Evolutionary conservation across 2,329 filamentous ascomycete species (phyloP).

Genomic region (Grosmannia penicillata): DNA sequence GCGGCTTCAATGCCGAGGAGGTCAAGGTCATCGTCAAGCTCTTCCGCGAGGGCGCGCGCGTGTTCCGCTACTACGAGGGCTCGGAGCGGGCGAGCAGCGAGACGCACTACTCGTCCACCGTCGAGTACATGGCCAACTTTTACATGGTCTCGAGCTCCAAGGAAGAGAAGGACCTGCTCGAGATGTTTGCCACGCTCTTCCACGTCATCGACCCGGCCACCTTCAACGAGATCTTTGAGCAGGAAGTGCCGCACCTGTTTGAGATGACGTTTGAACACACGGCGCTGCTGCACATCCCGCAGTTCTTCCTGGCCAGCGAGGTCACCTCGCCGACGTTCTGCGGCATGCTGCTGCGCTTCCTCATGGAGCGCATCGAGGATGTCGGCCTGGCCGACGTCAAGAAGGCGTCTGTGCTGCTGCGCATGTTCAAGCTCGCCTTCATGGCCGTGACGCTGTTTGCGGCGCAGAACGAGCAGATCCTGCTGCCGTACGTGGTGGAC

Average conservation of each 20-base stretch:
- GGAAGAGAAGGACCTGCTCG: conserved; percentile 92
- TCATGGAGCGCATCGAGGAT: conserved; percentile 93
- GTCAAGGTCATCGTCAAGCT: conserved; percentile 93
- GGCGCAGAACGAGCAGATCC: conserved; percentile 83
- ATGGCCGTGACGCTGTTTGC: conserved; percentile 98
- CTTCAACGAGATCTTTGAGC: conserved; percentile 96
- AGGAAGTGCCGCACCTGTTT: conserved; percentile 91
- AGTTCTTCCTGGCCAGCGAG: conserved; percentile 98
- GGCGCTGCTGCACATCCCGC: conserved; percentile 82
- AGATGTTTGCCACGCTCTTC: conserved; percentile 96
- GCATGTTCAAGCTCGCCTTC: conserved; percentile 95
- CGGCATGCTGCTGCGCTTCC: conserved; percentile 91
- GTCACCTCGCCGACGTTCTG: conserved; percentile 95
- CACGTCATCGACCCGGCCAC: conserved; percentile 97
- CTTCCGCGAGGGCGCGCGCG: conserved; percentile 89
- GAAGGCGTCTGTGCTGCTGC: conserved; percentile 80
- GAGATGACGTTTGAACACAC: conserved; percentile 97
- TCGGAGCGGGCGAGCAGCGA: conserved; percentile 58
- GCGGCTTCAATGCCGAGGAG: conserved; percentile 93
- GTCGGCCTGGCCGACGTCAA: conserved; percentile 85
- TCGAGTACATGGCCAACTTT: conserved; percentile 87
- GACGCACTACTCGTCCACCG: conserved; percentile 61
- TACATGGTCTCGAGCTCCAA: conserved; percentile 89
- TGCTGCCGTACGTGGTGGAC: conserved; percentile 90
- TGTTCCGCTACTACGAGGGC: conserved; percentile 84